Percentiles rank a stretch among this genome's conserved stretches.
phyloP scores from a whole-genome alignment of 1,284 basidiomycete species.

The Xerocomus alliaceus region DNA sequence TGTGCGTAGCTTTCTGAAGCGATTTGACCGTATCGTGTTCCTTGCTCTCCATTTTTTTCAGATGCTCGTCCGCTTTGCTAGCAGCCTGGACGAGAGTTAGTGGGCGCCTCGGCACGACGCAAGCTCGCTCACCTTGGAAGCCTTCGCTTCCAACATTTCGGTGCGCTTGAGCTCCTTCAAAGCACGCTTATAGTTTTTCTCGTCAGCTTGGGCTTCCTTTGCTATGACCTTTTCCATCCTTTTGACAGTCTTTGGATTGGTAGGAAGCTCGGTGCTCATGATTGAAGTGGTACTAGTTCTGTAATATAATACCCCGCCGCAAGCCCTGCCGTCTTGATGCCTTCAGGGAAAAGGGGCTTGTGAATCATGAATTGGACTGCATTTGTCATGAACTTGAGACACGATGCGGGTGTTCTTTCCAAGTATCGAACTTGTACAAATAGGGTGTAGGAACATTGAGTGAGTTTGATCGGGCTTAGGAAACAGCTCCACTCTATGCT shows the following conservation, averaged over 20 bases:
- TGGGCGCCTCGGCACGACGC: neutral
- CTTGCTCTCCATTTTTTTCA: constrained; percentile 55
- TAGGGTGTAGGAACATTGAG: too few relatives aligned
- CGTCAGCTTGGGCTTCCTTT: constrained; percentile 56
- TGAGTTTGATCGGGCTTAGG: neutral
- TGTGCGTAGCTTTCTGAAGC: constrained; percentile 55
- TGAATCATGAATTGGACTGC: too few relatives aligned
- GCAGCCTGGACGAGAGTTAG: constrained; percentile 44
- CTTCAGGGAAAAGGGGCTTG: too few relatives aligned
- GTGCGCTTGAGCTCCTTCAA: constrained; percentile 54
- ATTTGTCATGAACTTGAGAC: too few relatives aligned
- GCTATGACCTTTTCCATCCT: constrained; percentile 54
- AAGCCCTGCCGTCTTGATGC: too few relatives aligned
- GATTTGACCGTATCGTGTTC: constrained; percentile 54
- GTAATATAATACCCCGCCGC: too few relatives aligned
- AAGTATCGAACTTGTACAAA: too few relatives aligned
- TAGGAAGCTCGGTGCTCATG: constrained; percentile 6
- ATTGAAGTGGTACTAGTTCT: too few relatives aligned
- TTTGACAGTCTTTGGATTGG: constrained; percentile 42
- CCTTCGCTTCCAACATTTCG: constrained; percentile 55
- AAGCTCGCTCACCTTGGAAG: constrained; percentile 50
- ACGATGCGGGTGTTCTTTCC: too few relatives aligned
- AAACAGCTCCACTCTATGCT: neutral
- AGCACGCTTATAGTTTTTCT: constrained; percentile 51
- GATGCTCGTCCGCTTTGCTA: constrained; percentile 50